phyloP scores from a whole-genome alignment of 2,329 filamentous ascomycete species.

The Arthroderma uncinatum region DNA sequence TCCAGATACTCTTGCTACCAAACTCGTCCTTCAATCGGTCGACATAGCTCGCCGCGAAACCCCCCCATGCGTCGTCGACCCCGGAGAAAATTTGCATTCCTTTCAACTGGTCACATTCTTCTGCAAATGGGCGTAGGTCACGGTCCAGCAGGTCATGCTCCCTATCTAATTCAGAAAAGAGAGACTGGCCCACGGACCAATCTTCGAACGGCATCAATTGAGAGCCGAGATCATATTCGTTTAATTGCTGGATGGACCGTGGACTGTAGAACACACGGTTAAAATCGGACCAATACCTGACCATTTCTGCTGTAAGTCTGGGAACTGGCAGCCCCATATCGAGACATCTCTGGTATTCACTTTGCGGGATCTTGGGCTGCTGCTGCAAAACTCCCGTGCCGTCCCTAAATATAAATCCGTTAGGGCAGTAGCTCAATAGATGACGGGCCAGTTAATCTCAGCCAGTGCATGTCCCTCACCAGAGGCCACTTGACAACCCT shows the following conservation, averaged over 20 bases:
- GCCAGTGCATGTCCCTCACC: constrained; percentile 25
- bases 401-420: constrained; percentile 41
- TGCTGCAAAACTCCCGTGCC: constrained; percentile 58
- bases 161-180: constrained; percentile 61
- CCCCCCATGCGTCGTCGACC: constrained; percentile 70
- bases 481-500: constrained; percentile 31
- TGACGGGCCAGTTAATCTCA: neutral
- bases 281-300: constrained; percentile 97
- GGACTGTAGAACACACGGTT: constrained; percentile 89
- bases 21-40: constrained; percentile 80
- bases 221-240: constrained; percentile 76
- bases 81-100: constrained; percentile 67
- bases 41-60: constrained; percentile 61
- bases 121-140: constrained; percentile 77
- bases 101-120: constrained; percentile 89
- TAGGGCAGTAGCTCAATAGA: neutral
- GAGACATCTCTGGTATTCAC: constrained; percentile 67
- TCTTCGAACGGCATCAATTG: constrained; percentile 70
- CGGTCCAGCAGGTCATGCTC: constrained; percentile 81
- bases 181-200: constrained; percentile 60
- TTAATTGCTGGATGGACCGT: constrained; percentile 71
- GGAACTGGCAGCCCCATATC: constrained; percentile 58
- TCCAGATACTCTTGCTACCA: constrained; percentile 74
- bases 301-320: constrained; percentile 53
- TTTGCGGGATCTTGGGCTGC: constrained; percentile 55